Percentiles rank a stretch among this genome's conserved stretches.
phyloP scores from a whole-genome alignment of 371 early-diverging fungal genomes.

The Mortierella sp. region DNA sequence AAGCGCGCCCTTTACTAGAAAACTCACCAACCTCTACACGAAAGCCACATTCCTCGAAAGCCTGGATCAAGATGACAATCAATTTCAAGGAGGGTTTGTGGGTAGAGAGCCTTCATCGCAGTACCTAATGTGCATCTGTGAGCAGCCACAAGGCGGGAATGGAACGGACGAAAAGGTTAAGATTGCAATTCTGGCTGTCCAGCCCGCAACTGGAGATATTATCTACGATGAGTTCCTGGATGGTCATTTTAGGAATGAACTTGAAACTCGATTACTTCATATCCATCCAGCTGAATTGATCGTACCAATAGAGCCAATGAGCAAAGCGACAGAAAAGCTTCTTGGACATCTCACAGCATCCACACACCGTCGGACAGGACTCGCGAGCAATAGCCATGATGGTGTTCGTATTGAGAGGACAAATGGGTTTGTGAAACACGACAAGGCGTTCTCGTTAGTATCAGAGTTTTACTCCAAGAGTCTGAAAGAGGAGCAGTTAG shows the following conservation, averaged over 20 bases:
- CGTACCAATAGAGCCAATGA: constrained; percentile 64
- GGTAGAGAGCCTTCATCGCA: constrained; percentile 40
- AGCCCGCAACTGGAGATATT: constrained; percentile 80
- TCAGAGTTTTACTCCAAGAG: constrained; percentile 66
- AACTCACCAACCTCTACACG: constrained; percentile 82
- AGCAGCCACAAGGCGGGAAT: constrained; percentile 65
- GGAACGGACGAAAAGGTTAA: constrained; percentile 63
- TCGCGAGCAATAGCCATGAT: constrained; percentile 37
- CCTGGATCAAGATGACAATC: constrained; percentile 59
- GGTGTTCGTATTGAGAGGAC: constrained; percentile 74
- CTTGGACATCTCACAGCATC: constrained; percentile 58
- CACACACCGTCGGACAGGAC: constrained; percentile 31
- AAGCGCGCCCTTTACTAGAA: constrained; percentile 79
- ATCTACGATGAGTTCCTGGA: constrained; percentile 84
- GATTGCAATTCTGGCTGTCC: constrained; percentile 73
- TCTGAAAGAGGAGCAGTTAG: constrained; percentile 31
- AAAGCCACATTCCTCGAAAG: constrained; percentile 87
- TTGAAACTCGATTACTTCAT: constrained; percentile 85
- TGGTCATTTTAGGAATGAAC: constrained; percentile 73
- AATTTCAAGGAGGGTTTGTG: constrained; percentile 30
- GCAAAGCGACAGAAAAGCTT: constrained; percentile 68
- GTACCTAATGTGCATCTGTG: constrained; percentile 72
- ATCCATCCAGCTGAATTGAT: constrained; percentile 84
- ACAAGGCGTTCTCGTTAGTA: constrained; percentile 63
- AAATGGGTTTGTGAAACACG: constrained; percentile 62